phyloP scores from a whole-genome alignment of 257 asterid species.

The Linaria vulgaris region DNA sequence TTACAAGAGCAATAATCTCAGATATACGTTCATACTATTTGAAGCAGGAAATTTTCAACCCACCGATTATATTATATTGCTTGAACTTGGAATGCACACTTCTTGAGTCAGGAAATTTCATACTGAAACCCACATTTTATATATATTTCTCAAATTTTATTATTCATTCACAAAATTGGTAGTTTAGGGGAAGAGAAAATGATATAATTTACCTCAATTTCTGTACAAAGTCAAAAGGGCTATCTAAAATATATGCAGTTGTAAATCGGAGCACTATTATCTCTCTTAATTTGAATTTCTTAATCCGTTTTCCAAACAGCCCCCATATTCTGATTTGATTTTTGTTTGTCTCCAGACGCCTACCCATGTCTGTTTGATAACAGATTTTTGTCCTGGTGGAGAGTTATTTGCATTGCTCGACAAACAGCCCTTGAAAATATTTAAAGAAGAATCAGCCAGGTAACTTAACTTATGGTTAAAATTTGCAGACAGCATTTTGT shows the following conservation, averaged over 20 bases:
- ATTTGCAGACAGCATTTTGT: constrained; percentile 3
- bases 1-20: too few species aligned
- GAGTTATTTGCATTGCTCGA: constrained; percentile 92
- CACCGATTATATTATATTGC: too few species aligned
- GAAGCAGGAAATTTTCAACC: too few species aligned
- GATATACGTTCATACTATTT: too few species aligned
- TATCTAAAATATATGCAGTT: constrained; percentile 3
- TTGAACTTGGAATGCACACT: too few species aligned
- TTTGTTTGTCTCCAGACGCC: constrained; percentile 65
- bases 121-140: too few species aligned
- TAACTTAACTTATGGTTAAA: constrained; percentile 27
- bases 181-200: not conserved
- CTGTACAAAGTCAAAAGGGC: constrained; percentile 8
- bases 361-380: constrained; percentile 95
- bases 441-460: constrained; percentile 98
- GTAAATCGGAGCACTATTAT: constrained; percentile 6
- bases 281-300: constrained; percentile 4
- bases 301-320: constrained; percentile 14
- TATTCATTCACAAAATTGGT: not conserved
- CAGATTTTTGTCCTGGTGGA: constrained; percentile 96
- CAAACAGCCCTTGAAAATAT: constrained; percentile 89
- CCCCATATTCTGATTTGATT: constrained; percentile 30
- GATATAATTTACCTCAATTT: not conserved
- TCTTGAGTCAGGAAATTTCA: too few species aligned
- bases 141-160: too few species aligned